phyloP scores from a whole-genome alignment of 345 rosid genomes.

The Camelina laxa region DNA sequence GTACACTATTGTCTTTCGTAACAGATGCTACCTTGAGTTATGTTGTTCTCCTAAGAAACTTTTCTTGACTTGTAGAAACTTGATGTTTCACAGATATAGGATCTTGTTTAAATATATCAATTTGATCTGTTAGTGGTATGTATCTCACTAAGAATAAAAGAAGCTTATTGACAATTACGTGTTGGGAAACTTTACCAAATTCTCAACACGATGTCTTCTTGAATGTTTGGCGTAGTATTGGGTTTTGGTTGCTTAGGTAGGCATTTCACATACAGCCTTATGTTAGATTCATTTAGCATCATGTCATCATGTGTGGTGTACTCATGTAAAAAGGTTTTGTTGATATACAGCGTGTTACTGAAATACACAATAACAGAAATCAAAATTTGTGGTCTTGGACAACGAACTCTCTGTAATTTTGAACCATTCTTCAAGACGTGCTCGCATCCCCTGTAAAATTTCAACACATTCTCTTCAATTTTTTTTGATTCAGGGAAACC shows the following conservation, averaged over 20 bases:
- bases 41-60: not conserved
- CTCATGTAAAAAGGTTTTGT: constrained; percentile 15
- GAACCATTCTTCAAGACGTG: constrained; percentile 41
- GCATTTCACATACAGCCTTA: constrained; percentile 22
- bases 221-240: not conserved
- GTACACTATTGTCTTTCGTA: constrained; percentile 10
- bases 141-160: constrained; percentile 2
- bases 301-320: constrained; percentile 23
- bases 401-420: constrained; percentile 19
- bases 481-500: constrained; percentile 5
- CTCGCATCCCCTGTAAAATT: constrained; percentile 40
- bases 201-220: constrained; percentile 3
- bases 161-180: not conserved
- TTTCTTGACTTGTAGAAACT: not conserved
- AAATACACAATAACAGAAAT: constrained; percentile 31
- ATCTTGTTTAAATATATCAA: constrained; percentile 5
- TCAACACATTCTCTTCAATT: constrained; percentile 25
- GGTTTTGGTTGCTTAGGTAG: constrained; percentile 19
- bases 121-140: constrained; percentile 3
- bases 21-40: not conserved
- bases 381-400: constrained; percentile 13
- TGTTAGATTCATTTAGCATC: not conserved
- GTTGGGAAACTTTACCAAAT: not conserved
- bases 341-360: constrained; percentile 10
- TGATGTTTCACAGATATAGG: not conserved